phyloP scores from a whole-genome alignment of 164 flowering plant species.

The Liquidambar formosana region DNA sequence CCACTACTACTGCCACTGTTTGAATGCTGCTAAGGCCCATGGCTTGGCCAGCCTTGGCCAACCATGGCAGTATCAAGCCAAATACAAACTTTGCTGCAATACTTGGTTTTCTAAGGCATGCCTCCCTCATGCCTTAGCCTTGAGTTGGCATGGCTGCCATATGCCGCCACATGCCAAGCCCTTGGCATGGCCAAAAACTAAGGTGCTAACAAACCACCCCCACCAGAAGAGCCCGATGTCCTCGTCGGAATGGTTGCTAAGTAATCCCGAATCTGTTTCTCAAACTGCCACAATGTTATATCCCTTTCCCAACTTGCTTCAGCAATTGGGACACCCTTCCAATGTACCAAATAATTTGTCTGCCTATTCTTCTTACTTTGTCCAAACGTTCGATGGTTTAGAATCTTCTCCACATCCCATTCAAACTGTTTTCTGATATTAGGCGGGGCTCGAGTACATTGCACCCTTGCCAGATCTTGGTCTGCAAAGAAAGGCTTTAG shows the following conservation, averaged over 20 bases:
- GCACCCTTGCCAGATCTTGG: neutral
- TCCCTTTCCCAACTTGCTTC: neutral
- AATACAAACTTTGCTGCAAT: too few species aligned
- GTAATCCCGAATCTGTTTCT: neutral
- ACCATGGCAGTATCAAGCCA: too few species aligned
- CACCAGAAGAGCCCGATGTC: neutral
- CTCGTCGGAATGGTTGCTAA: neutral
- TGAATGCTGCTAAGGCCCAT: too few species aligned
- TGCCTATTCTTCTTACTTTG: slow-evolving; percentile 6
- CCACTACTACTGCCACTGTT: too few species aligned
- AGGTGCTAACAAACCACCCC: slow-evolving; percentile 1
- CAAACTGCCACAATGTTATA: slow-evolving; percentile 7
- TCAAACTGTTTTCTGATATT: neutral
- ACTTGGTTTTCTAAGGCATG: too few species aligned
- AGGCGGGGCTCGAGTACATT: neutral
- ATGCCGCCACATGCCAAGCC: too few species aligned
- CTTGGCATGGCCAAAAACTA: too few species aligned
- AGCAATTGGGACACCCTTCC: neutral
- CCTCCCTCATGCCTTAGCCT: too few species aligned
- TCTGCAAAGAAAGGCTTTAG: slow-evolving; percentile 11
- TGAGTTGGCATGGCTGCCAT: too few species aligned
- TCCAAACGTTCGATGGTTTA: slow-evolving; percentile 2
- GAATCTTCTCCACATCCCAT: neutral
- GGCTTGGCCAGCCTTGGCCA: too few species aligned
- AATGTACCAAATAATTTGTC: neutral